Conservation (phyloP, 768 basidiomycete genomes). For the Suillus fuscotomentosus region DNA sequence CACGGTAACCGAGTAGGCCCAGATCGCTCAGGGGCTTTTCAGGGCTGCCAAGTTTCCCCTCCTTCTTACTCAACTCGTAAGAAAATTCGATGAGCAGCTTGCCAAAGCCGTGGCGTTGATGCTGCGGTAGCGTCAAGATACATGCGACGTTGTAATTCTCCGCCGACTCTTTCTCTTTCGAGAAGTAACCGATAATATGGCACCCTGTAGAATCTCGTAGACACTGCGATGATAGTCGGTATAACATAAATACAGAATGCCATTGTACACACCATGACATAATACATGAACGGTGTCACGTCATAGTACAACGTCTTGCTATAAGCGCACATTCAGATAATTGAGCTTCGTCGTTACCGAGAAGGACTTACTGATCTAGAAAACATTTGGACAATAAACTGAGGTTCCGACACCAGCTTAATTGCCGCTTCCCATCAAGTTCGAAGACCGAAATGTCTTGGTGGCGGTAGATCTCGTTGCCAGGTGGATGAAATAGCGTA, state of each 20-base stretch:
- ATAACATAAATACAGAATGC: conserved; percentile 9
- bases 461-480: conserved; percentile 98
- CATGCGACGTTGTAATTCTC: conserved; percentile 99
- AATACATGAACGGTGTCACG: conserved; percentile 99
- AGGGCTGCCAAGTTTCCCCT: conserved; percentile 92
- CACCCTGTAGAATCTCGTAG: conserved; percentile 87
- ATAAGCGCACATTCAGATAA: conserved; percentile 7
- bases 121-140: conserved; percentile 97
- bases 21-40: conserved; percentile 97
- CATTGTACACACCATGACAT: conserved; percentile 79
- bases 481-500: conserved; percentile 90
- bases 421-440: conserved; percentile 94
- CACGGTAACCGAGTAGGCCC: conserved; percentile 88
- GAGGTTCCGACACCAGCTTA: conserved; percentile 96
- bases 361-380: conserved; percentile 83
- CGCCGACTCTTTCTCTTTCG: conserved; percentile 97
- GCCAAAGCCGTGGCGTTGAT: conserved; percentile 95
- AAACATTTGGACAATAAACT: conserved; percentile 97
- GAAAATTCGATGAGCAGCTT: conserved; percentile 97
- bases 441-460: conserved; percentile 98
- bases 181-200: conserved; percentile 97
- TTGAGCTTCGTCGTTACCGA: conserved; percentile 1
- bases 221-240: conserved; percentile 42
- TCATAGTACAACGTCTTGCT: conserved; percentile 99
- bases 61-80: conserved; percentile 95